These are phyloP conservation scores for Centella asiatica DNA, from an alignment of 129 eudicot species.

Conservation along the genomic window DNA sequence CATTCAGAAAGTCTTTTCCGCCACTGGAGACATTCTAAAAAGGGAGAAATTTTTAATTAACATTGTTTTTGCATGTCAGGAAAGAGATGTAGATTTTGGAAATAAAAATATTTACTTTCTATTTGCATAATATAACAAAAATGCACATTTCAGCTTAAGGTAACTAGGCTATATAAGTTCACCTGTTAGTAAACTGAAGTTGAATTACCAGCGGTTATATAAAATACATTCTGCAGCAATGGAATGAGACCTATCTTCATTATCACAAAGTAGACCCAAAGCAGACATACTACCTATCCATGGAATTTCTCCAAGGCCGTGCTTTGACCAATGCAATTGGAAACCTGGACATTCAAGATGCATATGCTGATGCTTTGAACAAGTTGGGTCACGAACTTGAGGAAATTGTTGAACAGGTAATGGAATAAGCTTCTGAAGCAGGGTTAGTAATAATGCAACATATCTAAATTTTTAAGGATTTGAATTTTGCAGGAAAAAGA, in stretches of 20 bases:
- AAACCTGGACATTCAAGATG: slow-evolving; percentile 73
- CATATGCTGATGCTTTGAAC: slow-evolving; percentile 78
- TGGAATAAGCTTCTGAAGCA: not conserved
- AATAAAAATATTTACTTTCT: not conserved
- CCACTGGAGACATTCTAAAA: too few species aligned
- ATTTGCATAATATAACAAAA: not conserved
- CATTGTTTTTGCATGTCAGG: not conserved
- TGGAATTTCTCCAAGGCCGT: slow-evolving; percentile 99
- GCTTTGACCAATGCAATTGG: slow-evolving; percentile 98
- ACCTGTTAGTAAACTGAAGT: not conserved
- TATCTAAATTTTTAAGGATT: not conserved
- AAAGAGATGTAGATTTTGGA: slow-evolving; percentile 1
- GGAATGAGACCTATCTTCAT: slow-evolving; percentile 94
- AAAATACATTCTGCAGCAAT: slow-evolving; percentile 58
- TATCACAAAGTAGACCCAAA: slow-evolving; percentile 88
- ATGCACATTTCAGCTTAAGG: not conserved
- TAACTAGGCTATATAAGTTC: not conserved
- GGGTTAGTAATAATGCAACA: not conserved
- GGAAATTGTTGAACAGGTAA: slow-evolving; percentile 84
- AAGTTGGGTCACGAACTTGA: slow-evolving; percentile 91
- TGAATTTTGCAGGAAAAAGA: slow-evolving; percentile 70
- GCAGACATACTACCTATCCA: slow-evolving; percentile 96
- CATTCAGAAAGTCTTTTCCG: not conserved
- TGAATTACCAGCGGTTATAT: slow-evolving; percentile 13
- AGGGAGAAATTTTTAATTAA: too few species aligned